Evolutionary conservation across 2,329 filamentous ascomycete species (phyloP).

Genomic region (Cladosporium cucumerinum): DNA sequence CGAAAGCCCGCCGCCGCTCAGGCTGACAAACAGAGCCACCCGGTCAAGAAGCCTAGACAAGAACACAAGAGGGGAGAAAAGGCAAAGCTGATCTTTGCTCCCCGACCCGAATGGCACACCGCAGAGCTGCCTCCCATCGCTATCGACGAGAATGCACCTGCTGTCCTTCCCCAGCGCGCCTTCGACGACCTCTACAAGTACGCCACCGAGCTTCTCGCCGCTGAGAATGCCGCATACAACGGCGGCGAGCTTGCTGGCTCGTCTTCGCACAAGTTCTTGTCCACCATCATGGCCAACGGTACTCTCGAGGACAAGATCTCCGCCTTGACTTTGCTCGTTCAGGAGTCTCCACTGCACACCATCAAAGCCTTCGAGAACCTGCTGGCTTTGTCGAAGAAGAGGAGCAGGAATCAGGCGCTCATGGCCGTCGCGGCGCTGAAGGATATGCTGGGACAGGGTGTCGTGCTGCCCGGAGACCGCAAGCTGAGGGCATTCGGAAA

Average conservation of each 20-base stretch:
- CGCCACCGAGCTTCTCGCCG: constrained; percentile 70
- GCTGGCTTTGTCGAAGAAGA: constrained; percentile 80
- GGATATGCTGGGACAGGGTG: constrained; percentile 87
- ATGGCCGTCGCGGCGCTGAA: constrained; percentile 90
- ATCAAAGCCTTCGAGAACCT: constrained; percentile 84
- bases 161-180: constrained; percentile 43
- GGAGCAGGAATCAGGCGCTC: constrained; percentile 87
- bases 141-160: constrained; percentile 28
- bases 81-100: constrained; percentile 45
- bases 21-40: constrained; percentile 19
- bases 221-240: constrained; percentile 73
- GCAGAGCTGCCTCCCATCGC: constrained; percentile 53
- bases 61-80: constrained; percentile 25
- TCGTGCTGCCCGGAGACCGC: constrained; percentile 76
- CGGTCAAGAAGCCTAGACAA: constrained; percentile 25
- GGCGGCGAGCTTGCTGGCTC: constrained; percentile 69
- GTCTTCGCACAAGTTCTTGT: constrained; percentile 92
- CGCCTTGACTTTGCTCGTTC: constrained; percentile 85
- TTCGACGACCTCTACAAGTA: constrained; percentile 63
- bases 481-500: constrained; percentile 75
- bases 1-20: constrained; percentile 32
- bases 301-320: constrained; percentile 97
- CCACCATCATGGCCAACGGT: constrained; percentile 93
- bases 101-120: constrained; percentile 66
- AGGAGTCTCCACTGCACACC: constrained; percentile 94